These are phyloP conservation scores for Nicotiana paniculata DNA, from an alignment of 257 asterid genomes.

Conservation along the genomic window DNA sequence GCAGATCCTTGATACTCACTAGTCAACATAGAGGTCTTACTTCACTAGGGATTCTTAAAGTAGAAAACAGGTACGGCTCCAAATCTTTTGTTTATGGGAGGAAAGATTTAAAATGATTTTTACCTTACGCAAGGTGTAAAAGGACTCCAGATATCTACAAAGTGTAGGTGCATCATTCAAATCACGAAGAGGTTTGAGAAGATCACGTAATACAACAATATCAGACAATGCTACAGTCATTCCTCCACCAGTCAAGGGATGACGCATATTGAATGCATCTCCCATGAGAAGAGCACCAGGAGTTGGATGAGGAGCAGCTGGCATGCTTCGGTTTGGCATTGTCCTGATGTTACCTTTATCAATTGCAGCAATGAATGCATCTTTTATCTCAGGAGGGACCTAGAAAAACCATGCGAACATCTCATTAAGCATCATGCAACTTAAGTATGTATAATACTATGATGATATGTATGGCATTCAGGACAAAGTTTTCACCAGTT, in stretches of 20 bases:
- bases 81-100: background rate
- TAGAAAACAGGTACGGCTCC: background rate
- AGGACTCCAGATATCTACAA: constrained; percentile 48
- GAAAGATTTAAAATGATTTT: background rate
- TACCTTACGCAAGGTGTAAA: constrained; percentile 61
- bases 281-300: constrained; percentile 67
- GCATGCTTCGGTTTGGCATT: constrained; percentile 68
- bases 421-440: background rate
- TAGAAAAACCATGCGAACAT: constrained; percentile 7
- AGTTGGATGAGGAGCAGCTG: constrained; percentile 56
- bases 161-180: constrained; percentile 39
- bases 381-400: constrained; percentile 44
- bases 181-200: constrained; percentile 43
- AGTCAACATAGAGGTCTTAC: background rate
- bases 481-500: background rate
- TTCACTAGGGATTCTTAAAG: background rate
- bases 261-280: constrained; percentile 72
- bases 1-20: background rate
- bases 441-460: background rate
- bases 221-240: constrained; percentile 66
- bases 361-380: constrained; percentile 46
- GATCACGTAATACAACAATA: constrained; percentile 51
- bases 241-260: constrained; percentile 69
- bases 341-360: constrained; percentile 53
- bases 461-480: background rate